Conservation (phyloP, 2,329 filamentous ascomycete genomes). For the Colletotrichum filicis region DNA sequence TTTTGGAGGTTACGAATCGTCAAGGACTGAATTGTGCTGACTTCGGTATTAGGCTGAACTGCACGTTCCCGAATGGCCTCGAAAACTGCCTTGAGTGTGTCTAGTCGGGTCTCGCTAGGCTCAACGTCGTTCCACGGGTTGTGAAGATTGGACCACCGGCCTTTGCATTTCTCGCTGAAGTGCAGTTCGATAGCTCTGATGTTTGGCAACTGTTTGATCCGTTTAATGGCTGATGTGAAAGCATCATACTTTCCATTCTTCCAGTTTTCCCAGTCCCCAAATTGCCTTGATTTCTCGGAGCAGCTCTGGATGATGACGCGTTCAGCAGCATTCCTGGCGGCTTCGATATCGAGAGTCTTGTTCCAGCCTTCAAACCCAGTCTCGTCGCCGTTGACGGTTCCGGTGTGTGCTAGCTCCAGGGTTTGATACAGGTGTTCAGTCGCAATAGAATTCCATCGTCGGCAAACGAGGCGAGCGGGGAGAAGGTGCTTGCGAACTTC, state of each 20-base stretch:
- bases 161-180: background rate
- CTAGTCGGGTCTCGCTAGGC: background rate
- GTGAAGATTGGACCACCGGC: background rate
- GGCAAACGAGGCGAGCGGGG: background rate
- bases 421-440: background rate
- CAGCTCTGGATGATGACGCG: background rate
- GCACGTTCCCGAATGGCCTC: background rate
- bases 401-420: background rate
- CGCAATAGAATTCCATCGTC: background rate
- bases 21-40: background rate
- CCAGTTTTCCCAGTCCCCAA: background rate
- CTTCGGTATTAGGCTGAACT: background rate
- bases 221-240: background rate
- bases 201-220: background rate
- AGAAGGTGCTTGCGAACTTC: background rate
- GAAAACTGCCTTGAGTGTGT: background rate
- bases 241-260: background rate
- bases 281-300: background rate
- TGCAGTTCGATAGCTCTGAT: background rate
- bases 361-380: background rate
- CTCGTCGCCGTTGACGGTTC: background rate
- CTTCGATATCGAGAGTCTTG: background rate
- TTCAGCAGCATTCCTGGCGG: background rate
- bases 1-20: background rate
- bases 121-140: background rate